Evolutionary conservation across 768 basidiomycete genomes (phyloP).

Genomic region (Russula earlei): DNA sequence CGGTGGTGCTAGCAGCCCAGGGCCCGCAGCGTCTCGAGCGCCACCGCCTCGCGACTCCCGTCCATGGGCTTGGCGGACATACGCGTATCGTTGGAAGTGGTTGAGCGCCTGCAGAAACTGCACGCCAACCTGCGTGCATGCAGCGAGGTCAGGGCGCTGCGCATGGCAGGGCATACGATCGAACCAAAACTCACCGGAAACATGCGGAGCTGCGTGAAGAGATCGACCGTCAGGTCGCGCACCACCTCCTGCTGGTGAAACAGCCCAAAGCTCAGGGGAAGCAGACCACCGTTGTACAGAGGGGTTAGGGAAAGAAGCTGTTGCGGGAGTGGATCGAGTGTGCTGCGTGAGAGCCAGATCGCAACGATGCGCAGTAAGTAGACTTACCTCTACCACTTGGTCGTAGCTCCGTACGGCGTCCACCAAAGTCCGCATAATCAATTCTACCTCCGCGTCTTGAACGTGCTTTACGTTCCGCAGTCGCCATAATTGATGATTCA

Average conservation of each 20-base stretch:
- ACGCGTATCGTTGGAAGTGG: slow-evolving; percentile 84
- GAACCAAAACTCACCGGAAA: slow-evolving; percentile 50
- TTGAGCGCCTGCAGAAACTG: slow-evolving; percentile 72
- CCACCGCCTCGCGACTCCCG: slow-evolving; percentile 30
- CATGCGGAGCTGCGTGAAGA: slow-evolving; percentile 70
- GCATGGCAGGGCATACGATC: slow-evolving; percentile 1
- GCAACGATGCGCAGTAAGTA: neutral
- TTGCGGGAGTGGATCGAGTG: neutral
- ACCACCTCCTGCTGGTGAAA: slow-evolving; percentile 80
- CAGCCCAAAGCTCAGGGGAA: slow-evolving; percentile 79
- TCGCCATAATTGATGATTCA: slow-evolving; percentile 76
- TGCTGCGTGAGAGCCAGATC: neutral
- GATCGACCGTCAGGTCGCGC: slow-evolving; percentile 70
- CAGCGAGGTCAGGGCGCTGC: neutral
- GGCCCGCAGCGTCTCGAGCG: neutral
- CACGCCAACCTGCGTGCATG: slow-evolving; percentile 53
- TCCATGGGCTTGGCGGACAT: slow-evolving; percentile 71
- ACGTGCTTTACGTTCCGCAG: slow-evolving; percentile 67
- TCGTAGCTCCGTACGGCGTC: slow-evolving; percentile 73
- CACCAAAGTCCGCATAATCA: slow-evolving; percentile 67
- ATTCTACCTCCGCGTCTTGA: slow-evolving; percentile 58
- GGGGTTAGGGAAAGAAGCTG: slow-evolving; percentile 77
- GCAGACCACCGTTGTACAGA: slow-evolving; percentile 70
- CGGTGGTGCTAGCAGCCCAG: slow-evolving; percentile 10
- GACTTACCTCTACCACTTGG: slow-evolving; percentile 75